Evolutionary conservation across 768 basidiomycete genomes (phyloP).

Genomic region (Podaxis sp.): DNA sequence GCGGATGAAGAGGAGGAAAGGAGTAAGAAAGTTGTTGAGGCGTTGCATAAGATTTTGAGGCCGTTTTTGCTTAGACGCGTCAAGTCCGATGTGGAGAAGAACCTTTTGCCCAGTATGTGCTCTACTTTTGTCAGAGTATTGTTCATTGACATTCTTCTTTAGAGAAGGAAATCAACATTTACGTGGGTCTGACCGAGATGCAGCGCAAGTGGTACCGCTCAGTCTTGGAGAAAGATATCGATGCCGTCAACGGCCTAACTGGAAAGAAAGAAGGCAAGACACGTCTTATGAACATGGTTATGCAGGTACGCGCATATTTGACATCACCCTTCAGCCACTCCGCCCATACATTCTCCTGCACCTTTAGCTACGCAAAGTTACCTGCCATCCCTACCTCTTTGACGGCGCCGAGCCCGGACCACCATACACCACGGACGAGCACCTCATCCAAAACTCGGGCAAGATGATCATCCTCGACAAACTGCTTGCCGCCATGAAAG

Average conservation of each 20-base stretch:
- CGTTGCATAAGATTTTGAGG: constrained; percentile 92
- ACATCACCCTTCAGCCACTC: neutral
- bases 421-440: constrained; percentile 97
- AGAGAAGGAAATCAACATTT: constrained; percentile 99
- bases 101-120: constrained; percentile 75
- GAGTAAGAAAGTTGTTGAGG: constrained; percentile 93
- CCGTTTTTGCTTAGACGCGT: constrained; percentile 94
- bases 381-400: constrained; percentile 89
- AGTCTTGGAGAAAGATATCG: constrained; percentile 96
- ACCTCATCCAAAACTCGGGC: constrained; percentile 89
- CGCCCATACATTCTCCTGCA: neutral
- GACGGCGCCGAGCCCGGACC: constrained; percentile 99
- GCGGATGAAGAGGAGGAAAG: constrained; percentile 74
- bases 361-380: constrained; percentile 72
- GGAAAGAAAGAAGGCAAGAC: constrained; percentile 99
- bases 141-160: neutral
- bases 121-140: neutral
- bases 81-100: constrained; percentile 97
- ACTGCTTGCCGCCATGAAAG: constrained; percentile 82
- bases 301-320: constrained; percentile 62
- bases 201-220: constrained; percentile 98
- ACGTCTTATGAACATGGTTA: constrained; percentile 96
- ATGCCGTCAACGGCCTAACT: constrained; percentile 95
- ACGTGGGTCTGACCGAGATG: constrained; percentile 96
- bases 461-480: constrained; percentile 99